Base-by-base conservation (phyloP, 140 eudicot species). In the Cichorium intybus region DNA sequence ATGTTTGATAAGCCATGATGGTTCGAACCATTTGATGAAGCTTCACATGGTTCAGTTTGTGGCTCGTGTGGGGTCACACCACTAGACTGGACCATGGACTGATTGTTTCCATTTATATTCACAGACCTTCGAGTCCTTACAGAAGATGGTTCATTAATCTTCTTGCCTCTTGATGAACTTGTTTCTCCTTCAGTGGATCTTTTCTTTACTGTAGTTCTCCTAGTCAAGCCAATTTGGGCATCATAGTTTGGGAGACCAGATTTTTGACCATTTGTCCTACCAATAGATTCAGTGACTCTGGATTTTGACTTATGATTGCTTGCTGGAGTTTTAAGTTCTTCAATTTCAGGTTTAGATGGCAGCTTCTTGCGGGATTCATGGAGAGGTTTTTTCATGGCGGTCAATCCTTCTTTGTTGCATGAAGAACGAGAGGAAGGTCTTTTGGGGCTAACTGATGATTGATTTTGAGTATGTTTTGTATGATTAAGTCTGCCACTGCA, bases 401-500 rank as follows among this genome's bases (percentile, higher is more conserved):
- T 74, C 26, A 39, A 27, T 15, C 35, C 72, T 43, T 35, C 84
- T 51, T 85, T 82, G 35, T 74, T 78, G 69, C 12, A 50, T 47
- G 79, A 56, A 57, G 87, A 57, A 70, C 46, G 70, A 31, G 70
- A 67, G 47, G 84, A 71, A 34, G 84, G 61, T 35, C 66, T 69
- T 77, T 72, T 83, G n/a, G 74, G 49, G 37, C 54, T 81, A 34
- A 48, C 77, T 18, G 77, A 47, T 34, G 20, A 29, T 35, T 66
- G 76, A 61, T 24, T 70, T 28, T 41, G 82, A 47, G 78, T 10
- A 69, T 65, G 70, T 56, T 71, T 75, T 11, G 43, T 46, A 43
- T 70, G 50, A 63, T 87, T 83, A 56, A 87, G 83, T 63, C 89
- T 83, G 61, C 96, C 95, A 63, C 85, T 81, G 75, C 98, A 91